Base-by-base conservation (phyloP, 148 eudicot species). In the Amaranthus cruentus region DNA sequence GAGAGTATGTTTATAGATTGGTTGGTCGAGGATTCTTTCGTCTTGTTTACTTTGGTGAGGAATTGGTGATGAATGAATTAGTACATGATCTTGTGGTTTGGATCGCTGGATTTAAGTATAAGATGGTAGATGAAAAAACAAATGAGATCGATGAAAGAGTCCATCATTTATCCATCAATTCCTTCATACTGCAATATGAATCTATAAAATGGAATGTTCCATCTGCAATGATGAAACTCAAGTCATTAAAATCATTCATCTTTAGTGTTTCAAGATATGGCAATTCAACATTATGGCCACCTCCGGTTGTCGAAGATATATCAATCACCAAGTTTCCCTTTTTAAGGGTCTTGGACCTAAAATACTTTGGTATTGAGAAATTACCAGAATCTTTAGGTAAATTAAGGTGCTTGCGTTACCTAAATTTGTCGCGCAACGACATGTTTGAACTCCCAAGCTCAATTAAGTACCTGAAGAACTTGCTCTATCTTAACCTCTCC, bases 321-420 rank as follows among this genome's bases (percentile, higher is more conserved):
- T 42, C 11, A 3, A 38, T 8, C 8, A 8, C 5, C 4, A 8
- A n/a, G 10, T 9, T 42, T 62, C 12, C 0, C 3, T 8, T 6
- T 4, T 58, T 75, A 56, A 75, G 58, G 47, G 77, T 56, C 7
- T 43, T 75, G 28, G 38, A 46, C 9, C 42, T 75, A 43, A 3
- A 4, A 6, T 3, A 3, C 0, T 14, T 38, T 38, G 66, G 77
- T 14, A 38, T 75, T 0, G 8, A 21, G n/a, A 8, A 66, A 28
- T 14, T 75, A 49, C 72, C 77, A 48, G 67, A 50, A 48, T 56
- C 56, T 3, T 4, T 75, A 55, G 71, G 72, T 0, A 43, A 68
- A 9, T 15, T 75, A 0, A 48, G 7, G 38, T n/a, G 9, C 38
- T 56, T 75, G 42, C 8, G 72, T 28, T 75, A 66, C 38, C 56